phyloP scores from a whole-genome alignment of 2,329 filamentous ascomycete genomes.

The Colletotrichum higginsianum region DNA sequence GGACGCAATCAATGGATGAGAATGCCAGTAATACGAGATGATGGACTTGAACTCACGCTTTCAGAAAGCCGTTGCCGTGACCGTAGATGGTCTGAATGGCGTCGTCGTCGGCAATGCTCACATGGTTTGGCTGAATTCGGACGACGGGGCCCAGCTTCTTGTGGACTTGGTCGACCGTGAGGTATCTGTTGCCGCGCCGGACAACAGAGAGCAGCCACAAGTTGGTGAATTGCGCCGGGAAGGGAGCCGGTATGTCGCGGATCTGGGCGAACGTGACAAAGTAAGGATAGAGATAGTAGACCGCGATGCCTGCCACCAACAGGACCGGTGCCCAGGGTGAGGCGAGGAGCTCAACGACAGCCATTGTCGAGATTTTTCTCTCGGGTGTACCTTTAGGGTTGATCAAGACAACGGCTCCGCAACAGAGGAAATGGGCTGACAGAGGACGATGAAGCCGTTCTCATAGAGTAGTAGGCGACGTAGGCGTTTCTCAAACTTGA shows the following conservation, averaged over 20 bases:
- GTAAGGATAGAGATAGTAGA: slow-evolving; percentile 66
- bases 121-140: slow-evolving; percentile 86
- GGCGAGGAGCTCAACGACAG: slow-evolving; percentile 31
- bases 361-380: slow-evolving; percentile 18
- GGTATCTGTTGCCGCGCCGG: slow-evolving; percentile 76
- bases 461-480: neutral
- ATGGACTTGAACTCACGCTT: slow-evolving; percentile 65
- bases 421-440: neutral
- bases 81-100: slow-evolving; percentile 86
- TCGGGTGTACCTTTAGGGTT: neutral
- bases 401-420: neutral
- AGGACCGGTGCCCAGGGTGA: slow-evolving; percentile 39
- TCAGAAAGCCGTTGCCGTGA: slow-evolving; percentile 82
- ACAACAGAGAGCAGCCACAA: slow-evolving; percentile 82
- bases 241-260: slow-evolving; percentile 72
- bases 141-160: slow-evolving; percentile 84
- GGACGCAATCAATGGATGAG: too few relatives aligned
- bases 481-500: neutral
- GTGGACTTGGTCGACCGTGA: slow-evolving; percentile 79
- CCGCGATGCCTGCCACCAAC: slow-evolving; percentile 21
- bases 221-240: slow-evolving; percentile 78
- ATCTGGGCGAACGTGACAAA: slow-evolving; percentile 67
- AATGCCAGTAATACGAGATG: too few relatives aligned
- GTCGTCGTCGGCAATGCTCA: slow-evolving; percentile 85
- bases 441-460: neutral